Percentiles rank a stretch among this genome's conserved stretches.
Conservation (phyloP, 371 early-diverging fungal species). For the Circinella umbellata region DNA sequence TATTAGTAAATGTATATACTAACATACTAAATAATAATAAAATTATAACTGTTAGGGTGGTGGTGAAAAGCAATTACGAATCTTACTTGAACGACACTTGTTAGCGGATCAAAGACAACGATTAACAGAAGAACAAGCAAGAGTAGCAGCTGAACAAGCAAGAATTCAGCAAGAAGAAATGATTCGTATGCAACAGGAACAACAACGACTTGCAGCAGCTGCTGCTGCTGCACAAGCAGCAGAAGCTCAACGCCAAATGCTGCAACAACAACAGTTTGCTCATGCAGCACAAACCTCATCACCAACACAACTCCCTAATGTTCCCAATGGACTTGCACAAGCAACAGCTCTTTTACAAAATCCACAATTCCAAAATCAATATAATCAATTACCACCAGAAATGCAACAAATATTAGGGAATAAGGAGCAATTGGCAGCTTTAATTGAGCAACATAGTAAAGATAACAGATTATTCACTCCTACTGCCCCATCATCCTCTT, state of each 20-base stretch:
- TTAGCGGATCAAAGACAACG: conserved; percentile 37
- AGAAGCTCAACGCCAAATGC: background rate
- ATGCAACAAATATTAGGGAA: conserved; percentile 38
- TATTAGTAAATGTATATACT: no score
- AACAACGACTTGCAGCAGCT: conserved; percentile 29
- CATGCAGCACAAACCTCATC: no score
- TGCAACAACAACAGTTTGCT: no score
- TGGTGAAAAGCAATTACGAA: conserved; percentile 26
- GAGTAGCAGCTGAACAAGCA: conserved; percentile 51
- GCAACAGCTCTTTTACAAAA: conserved; percentile 41
- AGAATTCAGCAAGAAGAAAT: conserved; percentile 45
- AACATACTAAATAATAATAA: no score
- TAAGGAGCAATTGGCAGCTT: conserved; percentile 38
- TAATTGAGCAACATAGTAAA: conserved; percentile 23
- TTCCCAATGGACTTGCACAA: conserved; percentile 33
- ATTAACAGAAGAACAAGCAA: conserved; percentile 42
- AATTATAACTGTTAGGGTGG: conserved; percentile 21
- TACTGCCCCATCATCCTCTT: background rate
- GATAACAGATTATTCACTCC: background rate
- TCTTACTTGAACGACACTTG: conserved; percentile 37
- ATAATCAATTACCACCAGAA: conserved; percentile 42
- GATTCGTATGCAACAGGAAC: conserved; percentile 41
- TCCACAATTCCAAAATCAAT: conserved; percentile 38
- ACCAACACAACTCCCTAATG: background rate
- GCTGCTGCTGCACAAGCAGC: background rate